Conservation (phyloP, 2,329 filamentous ascomycete species). For the Cladosporium colombiae region DNA sequence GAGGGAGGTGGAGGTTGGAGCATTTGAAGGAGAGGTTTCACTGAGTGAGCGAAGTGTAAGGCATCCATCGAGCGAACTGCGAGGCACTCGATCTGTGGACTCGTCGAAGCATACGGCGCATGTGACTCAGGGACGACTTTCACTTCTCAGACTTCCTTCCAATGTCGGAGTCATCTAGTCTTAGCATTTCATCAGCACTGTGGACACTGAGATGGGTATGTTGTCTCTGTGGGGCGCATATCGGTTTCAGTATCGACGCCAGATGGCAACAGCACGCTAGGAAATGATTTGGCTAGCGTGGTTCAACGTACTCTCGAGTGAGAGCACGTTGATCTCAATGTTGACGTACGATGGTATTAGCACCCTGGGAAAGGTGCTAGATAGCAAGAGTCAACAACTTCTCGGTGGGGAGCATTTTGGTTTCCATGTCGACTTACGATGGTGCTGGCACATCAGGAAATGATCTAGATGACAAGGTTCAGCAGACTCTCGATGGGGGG, state of each 20-base stretch:
- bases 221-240: neutral
- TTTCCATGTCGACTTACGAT: neutral
- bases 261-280: no score
- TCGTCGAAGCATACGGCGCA: neutral
- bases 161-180: neutral
- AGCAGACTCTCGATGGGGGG: neutral
- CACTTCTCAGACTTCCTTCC: neutral
- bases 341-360: neutral
- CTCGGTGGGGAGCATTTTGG: no score
- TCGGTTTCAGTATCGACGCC: neutral
- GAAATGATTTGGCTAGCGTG: no score
- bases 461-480: neutral
- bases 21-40: no score
- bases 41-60: no score
- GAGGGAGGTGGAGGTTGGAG: no score
- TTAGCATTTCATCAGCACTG: neutral
- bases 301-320: no score
- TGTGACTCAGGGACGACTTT: neutral
- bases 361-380: neutral
- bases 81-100: neutral
- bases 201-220: neutral
- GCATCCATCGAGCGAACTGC: no score
- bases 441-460: neutral
- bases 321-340: no score
- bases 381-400: neutral